phyloP scores from a whole-genome alignment of 2,329 filamentous ascomycete genomes.

The Nannizzia gypsea region DNA sequence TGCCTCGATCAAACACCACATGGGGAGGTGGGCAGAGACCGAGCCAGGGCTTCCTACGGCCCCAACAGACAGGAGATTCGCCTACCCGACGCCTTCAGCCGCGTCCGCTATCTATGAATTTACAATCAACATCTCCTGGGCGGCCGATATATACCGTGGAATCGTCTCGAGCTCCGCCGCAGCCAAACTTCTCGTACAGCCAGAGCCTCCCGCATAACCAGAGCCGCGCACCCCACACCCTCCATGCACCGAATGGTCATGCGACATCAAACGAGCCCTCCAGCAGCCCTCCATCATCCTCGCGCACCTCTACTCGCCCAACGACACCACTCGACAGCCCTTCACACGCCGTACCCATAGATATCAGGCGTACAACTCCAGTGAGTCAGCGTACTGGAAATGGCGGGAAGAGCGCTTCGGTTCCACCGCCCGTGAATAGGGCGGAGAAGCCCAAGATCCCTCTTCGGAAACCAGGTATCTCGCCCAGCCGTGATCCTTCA shows the following conservation, averaged over 20 bases:
- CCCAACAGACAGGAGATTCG: conserved; percentile 27
- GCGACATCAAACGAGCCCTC: not conserved
- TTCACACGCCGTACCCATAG: conserved; percentile 31
- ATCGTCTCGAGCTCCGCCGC: conserved; percentile 33
- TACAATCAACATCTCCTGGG: conserved; percentile 32
- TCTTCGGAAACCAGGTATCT: conserved; percentile 30
- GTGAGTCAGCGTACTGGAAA: conserved; percentile 17
- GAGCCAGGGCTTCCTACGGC: conserved; percentile 3
- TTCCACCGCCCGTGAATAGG: conserved; percentile 67
- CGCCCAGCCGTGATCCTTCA: conserved; percentile 24
- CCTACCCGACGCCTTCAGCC: conserved; percentile 51
- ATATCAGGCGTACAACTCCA: conserved; percentile 6
- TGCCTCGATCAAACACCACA: conserved; percentile 30
- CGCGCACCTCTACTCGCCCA: conserved; percentile 19
- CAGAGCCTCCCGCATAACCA: not conserved
- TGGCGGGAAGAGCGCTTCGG: conserved; percentile 30
- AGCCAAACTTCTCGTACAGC: not conserved
- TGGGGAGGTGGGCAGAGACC: conserved; percentile 21
- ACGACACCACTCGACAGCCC: conserved; percentile 33
- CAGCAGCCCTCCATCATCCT: not conserved
- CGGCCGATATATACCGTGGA: conserved; percentile 34
- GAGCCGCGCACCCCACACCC: not conserved
- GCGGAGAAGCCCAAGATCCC: conserved; percentile 63
- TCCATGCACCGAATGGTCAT: conserved; percentile 18
- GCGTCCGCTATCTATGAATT: conserved; percentile 35